These are phyloP conservation scores for Moricandia arvensis DNA, from an alignment of 345 rosid genomes.

Conservation along the genomic window DNA sequence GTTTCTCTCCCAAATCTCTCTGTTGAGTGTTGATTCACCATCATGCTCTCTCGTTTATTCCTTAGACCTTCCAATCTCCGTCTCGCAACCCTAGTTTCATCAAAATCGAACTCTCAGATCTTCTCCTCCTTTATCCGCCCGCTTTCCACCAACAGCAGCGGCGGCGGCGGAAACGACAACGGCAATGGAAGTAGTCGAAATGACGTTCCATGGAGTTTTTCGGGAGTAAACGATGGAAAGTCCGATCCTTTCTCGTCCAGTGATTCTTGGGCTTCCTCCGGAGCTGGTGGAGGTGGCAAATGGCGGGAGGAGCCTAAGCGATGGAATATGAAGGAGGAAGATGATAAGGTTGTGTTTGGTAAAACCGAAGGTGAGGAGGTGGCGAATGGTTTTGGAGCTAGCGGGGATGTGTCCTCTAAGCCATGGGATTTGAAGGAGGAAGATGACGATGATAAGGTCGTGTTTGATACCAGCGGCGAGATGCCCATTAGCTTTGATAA, in stretches of 20 bases:
- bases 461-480: slow-evolving; percentile 48
- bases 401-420: slow-evolving; percentile 30
- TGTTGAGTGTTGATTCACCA: slow-evolving; percentile 9
- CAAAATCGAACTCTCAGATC: slow-evolving; percentile 35
- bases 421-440: slow-evolving; percentile 55
- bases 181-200: too few species aligned
- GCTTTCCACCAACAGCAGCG: slow-evolving; percentile 46
- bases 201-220: slow-evolving; percentile 50
- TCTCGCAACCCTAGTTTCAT: slow-evolving; percentile 38
- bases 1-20: neutral
- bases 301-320: slow-evolving; percentile 42
- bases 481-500: slow-evolving; percentile 17
- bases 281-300: slow-evolving; percentile 27
- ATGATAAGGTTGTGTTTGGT: slow-evolving; percentile 44
- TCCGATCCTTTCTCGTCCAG: slow-evolving; percentile 39
- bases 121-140: slow-evolving; percentile 40
- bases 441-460: slow-evolving; percentile 37
- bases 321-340: slow-evolving; percentile 56
- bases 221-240: slow-evolving; percentile 46
- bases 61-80: slow-evolving; percentile 62
- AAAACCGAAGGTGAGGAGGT: slow-evolving; percentile 23
- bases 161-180: slow-evolving; percentile 22
- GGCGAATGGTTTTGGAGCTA: slow-evolving; percentile 10
- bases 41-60: slow-evolving; percentile 71
- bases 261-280: slow-evolving; percentile 32